phyloP scores from a whole-genome alignment of 2,329 filamentous ascomycete species.

The Teratosphaeria viscida region DNA sequence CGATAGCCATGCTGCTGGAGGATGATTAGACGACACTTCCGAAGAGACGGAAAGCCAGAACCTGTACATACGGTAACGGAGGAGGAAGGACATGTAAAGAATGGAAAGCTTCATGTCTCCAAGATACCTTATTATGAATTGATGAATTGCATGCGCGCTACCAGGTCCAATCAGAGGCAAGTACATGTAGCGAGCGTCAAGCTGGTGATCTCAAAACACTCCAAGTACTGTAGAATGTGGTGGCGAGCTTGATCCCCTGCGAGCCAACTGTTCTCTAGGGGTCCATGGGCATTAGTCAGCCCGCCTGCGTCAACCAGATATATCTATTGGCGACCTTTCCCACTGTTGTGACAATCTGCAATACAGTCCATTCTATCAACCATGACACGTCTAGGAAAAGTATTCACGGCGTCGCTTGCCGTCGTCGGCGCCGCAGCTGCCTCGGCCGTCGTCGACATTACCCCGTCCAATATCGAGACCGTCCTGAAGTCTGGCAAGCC shows the following conservation, averaged over 20 bases:
- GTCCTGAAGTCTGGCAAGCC: conserved; percentile 89
- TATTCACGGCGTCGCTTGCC: conserved; percentile 38
- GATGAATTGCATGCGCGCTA: too few relatives aligned
- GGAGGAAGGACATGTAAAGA: too few relatives aligned
- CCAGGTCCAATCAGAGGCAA: not conserved
- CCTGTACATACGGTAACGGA: too few relatives aligned
- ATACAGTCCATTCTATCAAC: conserved; percentile 7
- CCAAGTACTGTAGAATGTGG: not conserved
- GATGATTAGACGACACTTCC: not conserved
- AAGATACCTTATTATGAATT: too few relatives aligned
- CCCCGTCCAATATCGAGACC: conserved; percentile 74
- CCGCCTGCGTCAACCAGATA: not conserved
- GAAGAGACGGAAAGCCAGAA: not conserved
- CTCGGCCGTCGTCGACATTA: conserved; percentile 81
- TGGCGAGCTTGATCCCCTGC: not conserved
- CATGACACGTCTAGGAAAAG: conserved; percentile 37
- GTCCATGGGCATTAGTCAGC: not conserved
- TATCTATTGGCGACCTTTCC: not conserved
- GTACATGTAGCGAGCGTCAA: not conserved
- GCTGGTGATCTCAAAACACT: too few relatives aligned
- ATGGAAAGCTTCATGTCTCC: too few relatives aligned
- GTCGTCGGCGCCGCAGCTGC: conserved; percentile 50
- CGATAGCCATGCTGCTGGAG: not conserved
- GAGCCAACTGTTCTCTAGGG: not conserved
- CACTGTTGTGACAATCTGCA: not conserved